Conservation (phyloP, 2,329 filamentous ascomycete species). For the Chaetomiaceae sp. region DNA sequence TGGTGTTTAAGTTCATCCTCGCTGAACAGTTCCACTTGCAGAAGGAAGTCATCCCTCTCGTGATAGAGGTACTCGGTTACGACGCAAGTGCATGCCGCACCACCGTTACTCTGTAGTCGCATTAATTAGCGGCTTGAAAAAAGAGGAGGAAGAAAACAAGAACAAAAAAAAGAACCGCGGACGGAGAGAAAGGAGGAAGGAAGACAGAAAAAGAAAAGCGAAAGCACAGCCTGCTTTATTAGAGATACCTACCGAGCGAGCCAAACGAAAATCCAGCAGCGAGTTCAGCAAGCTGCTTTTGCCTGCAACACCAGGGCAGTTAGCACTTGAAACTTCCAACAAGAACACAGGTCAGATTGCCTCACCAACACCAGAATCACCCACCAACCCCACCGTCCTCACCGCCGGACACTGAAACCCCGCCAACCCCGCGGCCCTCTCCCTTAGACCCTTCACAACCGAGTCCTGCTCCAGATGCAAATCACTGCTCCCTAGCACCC, state of each 20-base stretch:
- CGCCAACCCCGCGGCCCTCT: conserved; percentile 31
- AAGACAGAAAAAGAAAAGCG: background rate
- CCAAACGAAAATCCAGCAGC: conserved; percentile 39
- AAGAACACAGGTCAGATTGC: background rate
- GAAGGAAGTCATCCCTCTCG: conserved; percentile 28
- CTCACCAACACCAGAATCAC: conserved; percentile 44
- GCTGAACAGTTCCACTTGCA: conserved; percentile 34
- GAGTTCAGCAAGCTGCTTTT: conserved; percentile 49
- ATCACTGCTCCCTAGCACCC: conserved; percentile 32
- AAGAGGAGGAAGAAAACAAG: no score
- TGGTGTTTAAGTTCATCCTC: conserved; percentile 32
- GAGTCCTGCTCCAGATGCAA: conserved; percentile 37
- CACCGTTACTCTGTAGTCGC: conserved; percentile 44
- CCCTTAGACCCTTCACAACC: conserved; percentile 33
- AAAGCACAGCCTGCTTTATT: background rate
- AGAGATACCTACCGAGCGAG: conserved; percentile 36
- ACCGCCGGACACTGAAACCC: conserved; percentile 36
- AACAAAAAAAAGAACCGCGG: no score
- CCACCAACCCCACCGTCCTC: conserved; percentile 43
- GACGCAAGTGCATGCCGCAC: conserved; percentile 43
- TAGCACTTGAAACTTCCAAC: no score
- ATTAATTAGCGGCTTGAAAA: no score
- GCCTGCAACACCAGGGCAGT: conserved; percentile 27
- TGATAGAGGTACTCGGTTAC: conserved; percentile 44
- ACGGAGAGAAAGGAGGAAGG: no score